Conservation (phyloP, 2,329 filamentous ascomycete genomes). For the Geoglossum cookeanum region DNA sequence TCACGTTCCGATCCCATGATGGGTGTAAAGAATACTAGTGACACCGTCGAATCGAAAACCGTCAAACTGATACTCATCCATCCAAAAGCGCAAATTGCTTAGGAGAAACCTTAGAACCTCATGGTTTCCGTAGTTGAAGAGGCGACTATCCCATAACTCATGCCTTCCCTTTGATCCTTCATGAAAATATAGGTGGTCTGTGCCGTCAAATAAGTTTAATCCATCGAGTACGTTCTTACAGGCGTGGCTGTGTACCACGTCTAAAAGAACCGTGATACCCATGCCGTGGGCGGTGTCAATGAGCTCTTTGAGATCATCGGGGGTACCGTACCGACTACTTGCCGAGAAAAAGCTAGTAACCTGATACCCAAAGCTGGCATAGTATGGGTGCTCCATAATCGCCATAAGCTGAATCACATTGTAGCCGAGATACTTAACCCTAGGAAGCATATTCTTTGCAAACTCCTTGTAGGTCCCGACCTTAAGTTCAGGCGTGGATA, state of each 20-base stretch:
- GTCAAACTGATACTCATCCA: constrained; percentile 95
- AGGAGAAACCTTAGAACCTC: constrained; percentile 91
- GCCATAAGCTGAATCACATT: constrained; percentile 98
- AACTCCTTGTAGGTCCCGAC: constrained; percentile 97
- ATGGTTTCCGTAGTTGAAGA: constrained; percentile 94
- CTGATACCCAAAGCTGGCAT: constrained; percentile 96
- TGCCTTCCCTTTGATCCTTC: constrained; percentile 67
- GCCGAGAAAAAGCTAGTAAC: constrained; percentile 98
- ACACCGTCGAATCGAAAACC: constrained; percentile 97
- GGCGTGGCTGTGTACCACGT: constrained; percentile 94
- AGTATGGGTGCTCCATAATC: constrained; percentile 98
- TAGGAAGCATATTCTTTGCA: constrained; percentile 73
- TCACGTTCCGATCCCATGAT: constrained; percentile 93
- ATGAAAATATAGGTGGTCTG: constrained; percentile 93
- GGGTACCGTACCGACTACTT: constrained; percentile 82
- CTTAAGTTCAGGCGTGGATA: constrained; percentile 74
- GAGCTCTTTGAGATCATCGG: constrained; percentile 89
- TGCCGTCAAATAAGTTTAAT: constrained; percentile 87
- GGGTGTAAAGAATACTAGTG: constrained; percentile 91
- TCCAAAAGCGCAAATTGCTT: constrained; percentile 94
- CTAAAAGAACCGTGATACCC: constrained; percentile 77
- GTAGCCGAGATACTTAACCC: constrained; percentile 80
- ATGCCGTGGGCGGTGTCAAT: constrained; percentile 86
- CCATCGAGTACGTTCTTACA: constrained; percentile 95
- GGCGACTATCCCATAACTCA: constrained; percentile 84